Percentiles rank a stretch among this genome's conserved stretches.
Evolutionary conservation across 148 eudicot genomes (phyloP).

Genomic region (Agrostemma githago): DNA sequence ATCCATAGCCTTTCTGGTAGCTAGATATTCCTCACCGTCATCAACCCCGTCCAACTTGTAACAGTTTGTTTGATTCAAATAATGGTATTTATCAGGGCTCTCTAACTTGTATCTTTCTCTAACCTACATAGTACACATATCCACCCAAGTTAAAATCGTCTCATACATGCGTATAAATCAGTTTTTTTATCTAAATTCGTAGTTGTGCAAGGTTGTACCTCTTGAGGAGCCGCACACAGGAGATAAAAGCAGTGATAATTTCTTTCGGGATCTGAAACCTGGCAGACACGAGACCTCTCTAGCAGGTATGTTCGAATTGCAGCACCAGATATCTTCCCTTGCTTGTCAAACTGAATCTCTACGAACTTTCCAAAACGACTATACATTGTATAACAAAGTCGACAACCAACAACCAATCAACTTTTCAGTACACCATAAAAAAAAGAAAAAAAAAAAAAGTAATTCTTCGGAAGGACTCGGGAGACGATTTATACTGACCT

Average conservation of each 20-base stretch:
- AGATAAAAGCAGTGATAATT: slow-evolving; percentile 96
- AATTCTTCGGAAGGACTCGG: neutral
- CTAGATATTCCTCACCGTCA: slow-evolving; percentile 87
- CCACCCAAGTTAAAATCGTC: slow-evolving; percentile 17
- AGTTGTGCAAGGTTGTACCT: slow-evolving; percentile 40
- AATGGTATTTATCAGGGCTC: slow-evolving; percentile 66
- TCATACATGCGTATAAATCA: neutral
- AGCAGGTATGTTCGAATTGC: slow-evolving; percentile 91
- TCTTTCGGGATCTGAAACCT: slow-evolving; percentile 91
- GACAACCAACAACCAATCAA: slow-evolving; percentile 6
- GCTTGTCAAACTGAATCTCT: slow-evolving; percentile 92
- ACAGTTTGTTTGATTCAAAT: slow-evolving; percentile 86
- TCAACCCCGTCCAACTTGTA: slow-evolving; percentile 70
- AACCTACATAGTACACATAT: slow-evolving; percentile 59
- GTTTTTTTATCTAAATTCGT: neutral
- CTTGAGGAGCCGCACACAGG: slow-evolving; percentile 87
- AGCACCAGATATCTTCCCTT: slow-evolving; percentile 94
- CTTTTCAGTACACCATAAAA: no score
- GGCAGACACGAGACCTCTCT: slow-evolving; percentile 99
- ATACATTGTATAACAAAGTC: slow-evolving; percentile 25
- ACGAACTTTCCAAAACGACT: slow-evolving; percentile 99
- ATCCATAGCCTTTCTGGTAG: slow-evolving; percentile 96
- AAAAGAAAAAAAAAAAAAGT: no score
- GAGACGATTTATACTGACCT: slow-evolving; percentile 47
- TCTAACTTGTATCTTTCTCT: slow-evolving; percentile 79